A percentile compares a stretch with the other conserved stretches of the same genome.
These are phyloP conservation scores for Crithidia acanthocephali DNA, from an alignment of 208 protist species.

Conservation along the genomic window DNA sequence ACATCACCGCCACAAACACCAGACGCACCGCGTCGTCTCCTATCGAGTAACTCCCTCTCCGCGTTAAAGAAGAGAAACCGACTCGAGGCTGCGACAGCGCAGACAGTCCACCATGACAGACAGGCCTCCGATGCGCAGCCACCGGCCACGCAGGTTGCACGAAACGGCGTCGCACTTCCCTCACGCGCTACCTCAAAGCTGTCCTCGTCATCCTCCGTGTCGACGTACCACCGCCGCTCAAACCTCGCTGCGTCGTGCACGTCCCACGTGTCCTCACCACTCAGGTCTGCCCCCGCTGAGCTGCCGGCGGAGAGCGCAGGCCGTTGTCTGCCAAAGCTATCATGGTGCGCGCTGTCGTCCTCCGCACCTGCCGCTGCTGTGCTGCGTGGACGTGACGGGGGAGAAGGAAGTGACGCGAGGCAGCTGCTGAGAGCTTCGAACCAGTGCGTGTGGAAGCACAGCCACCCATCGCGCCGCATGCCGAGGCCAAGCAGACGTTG, in stretches of 20 bases:
- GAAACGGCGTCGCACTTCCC: no score
- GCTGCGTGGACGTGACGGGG: not conserved
- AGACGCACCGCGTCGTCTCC: no score
- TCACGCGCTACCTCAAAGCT: not conserved
- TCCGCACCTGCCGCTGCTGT: not conserved
- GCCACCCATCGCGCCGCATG: conserved; percentile 34
- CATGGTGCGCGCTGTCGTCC: not conserved
- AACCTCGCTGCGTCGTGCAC: not conserved
- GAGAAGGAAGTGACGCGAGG: not conserved
- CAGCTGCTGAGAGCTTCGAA: conserved; percentile 23
- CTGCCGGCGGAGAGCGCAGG: no score
- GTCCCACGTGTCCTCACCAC: no score
- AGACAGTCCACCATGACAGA: not conserved
- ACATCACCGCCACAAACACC: no score
- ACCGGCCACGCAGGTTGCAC: no score
- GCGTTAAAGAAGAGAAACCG: not conserved
- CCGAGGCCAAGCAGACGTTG: conserved; percentile 18
- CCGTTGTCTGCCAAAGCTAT: no score
- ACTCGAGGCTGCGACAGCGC: not conserved
- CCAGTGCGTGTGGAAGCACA: conserved; percentile 48
- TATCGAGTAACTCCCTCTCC: not conserved
- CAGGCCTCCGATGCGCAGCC: no score
- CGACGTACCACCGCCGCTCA: conserved; percentile 25
- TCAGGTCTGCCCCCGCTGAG: no score
- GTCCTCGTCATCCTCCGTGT: conserved; percentile 29